Base-by-base conservation (phyloP, 306 rosid genomes). In the Sicyos baderoa region DNA sequence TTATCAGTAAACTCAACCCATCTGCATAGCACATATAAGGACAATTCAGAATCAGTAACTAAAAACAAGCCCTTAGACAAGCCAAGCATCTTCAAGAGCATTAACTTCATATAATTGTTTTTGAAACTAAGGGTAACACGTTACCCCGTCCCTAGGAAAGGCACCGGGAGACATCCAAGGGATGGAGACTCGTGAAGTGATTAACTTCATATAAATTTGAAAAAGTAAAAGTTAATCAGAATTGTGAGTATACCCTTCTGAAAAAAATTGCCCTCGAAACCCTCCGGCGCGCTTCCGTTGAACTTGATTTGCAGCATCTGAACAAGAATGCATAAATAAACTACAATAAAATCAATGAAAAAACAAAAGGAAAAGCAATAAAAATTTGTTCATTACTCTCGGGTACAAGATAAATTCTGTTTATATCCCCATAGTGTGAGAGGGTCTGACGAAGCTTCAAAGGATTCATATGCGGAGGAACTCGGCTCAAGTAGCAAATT, bases 381-480 rank as follows among this genome's bases (percentile, higher is more conserved):
- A 22, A 61, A 42, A 21, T 2, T 29, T 9, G 40, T 3, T 73
- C 32, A 25, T 71, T 61, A 85, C 91, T 88, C 83, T 81, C 78
- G 51, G 93, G 91, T 10, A 80, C 72, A 54, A 93, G 89, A 84
- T 83, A 93, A 61, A 93, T 78, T 74, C 95, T 82, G 13, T 78
- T 80, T 48, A 93, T 77, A 56, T 89, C 93, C 17, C 91, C 98
- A 42, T 56, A 82, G 68, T 85, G 93, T 3, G 95, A 86, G 60
- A 93, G 87, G 77, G 86, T 77, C 50, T 80, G 88, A 9, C 89
- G 89, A 76, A 93, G 88, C 71, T 79, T 82, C 54, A 81, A 66
- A 16, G 78, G 93, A 77, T 89, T 89, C 96, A 89, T 92, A 58
- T 79, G 93, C 14, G 91, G 98, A 1, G 98, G 96, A 67, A 93